These are phyloP conservation scores for Oryza brachyantha DNA, from an alignment of 176 grass and related monocot species.

Conservation along the genomic window DNA sequence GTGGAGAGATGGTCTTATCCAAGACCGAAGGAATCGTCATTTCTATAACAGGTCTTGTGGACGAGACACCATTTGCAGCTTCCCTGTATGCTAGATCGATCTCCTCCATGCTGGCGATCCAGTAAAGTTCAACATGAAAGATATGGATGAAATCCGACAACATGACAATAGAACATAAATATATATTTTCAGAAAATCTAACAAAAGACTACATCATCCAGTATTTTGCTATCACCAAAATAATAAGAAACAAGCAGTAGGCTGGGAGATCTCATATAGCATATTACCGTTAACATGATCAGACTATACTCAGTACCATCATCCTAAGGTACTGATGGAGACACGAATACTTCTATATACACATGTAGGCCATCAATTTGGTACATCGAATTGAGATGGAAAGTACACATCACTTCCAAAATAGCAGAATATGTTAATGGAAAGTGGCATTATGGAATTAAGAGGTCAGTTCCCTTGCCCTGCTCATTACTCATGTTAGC, in stretches of 20 bases:
- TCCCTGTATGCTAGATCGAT: constrained; percentile 83
- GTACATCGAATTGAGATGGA: constrained; percentile 14
- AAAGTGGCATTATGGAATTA: not conserved
- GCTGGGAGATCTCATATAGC: not conserved
- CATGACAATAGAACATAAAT: not conserved
- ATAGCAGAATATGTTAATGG: not conserved
- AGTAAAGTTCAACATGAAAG: constrained; percentile 1
- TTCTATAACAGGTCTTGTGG: constrained; percentile 94
- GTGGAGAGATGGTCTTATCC: constrained; percentile 92
- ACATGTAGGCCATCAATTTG: not conserved
- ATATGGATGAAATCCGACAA: constrained; percentile 1
- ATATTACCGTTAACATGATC: not conserved
- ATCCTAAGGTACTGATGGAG: constrained; percentile 10
- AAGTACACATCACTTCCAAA: not conserved
- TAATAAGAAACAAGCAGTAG: constrained; percentile 11
- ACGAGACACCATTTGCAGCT: constrained; percentile 67
- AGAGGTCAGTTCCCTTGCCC: constrained; percentile 1
- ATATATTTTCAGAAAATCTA: not conserved
- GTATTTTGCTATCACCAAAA: not conserved
- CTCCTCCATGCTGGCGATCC: constrained; percentile 77
- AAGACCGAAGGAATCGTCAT: constrained; percentile 98
- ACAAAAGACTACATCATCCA: not conserved
- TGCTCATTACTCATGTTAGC: not conserved
- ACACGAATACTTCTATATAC: constrained; percentile 1
- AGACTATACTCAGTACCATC: constrained; percentile 3